Evolutionary conservation across 495 filamentous ascomycete species (phyloP).

Genomic region (Echria macrotheca): DNA sequence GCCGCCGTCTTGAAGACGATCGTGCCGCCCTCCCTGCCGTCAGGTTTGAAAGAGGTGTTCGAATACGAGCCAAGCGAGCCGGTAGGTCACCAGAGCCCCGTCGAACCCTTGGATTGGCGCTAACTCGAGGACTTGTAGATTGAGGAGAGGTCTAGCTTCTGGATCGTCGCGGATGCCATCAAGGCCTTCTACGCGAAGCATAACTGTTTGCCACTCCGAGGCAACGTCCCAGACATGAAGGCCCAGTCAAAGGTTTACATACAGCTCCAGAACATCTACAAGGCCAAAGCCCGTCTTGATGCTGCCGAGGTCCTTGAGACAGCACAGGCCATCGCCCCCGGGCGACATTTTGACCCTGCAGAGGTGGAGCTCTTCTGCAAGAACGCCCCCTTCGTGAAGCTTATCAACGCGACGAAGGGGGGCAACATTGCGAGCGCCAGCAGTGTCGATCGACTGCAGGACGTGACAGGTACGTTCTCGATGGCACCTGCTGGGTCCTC

Average conservation of each 20-base stretch:
- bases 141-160: constrained; percentile 59
- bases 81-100: constrained; percentile 27
- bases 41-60: constrained; percentile 71
- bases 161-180: constrained; percentile 83
- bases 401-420: constrained; percentile 53
- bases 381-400: constrained; percentile 86
- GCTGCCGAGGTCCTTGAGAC: constrained; percentile 65
- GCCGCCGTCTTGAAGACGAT: constrained; percentile 83
- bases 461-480: constrained; percentile 29
- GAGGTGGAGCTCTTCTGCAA: constrained; percentile 95
- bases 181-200: constrained; percentile 66
- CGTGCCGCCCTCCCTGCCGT: constrained; percentile 52
- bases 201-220: constrained; percentile 72
- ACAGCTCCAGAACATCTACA: constrained; percentile 89
- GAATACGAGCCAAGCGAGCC: constrained; percentile 47
- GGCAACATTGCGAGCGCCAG: constrained; percentile 7
- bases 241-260: constrained; percentile 89
- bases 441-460: constrained; percentile 22
- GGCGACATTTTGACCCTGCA: constrained; percentile 55
- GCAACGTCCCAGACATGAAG: constrained; percentile 96
- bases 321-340: constrained; percentile 55
- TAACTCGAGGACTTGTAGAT: too few relatives aligned
- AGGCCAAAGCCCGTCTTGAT: constrained; percentile 77
- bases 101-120: too few relatives aligned
- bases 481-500: background rate